Conservation (phyloP, 202 grass and related monocot species). For the Cymbopogon flexuosus region DNA sequence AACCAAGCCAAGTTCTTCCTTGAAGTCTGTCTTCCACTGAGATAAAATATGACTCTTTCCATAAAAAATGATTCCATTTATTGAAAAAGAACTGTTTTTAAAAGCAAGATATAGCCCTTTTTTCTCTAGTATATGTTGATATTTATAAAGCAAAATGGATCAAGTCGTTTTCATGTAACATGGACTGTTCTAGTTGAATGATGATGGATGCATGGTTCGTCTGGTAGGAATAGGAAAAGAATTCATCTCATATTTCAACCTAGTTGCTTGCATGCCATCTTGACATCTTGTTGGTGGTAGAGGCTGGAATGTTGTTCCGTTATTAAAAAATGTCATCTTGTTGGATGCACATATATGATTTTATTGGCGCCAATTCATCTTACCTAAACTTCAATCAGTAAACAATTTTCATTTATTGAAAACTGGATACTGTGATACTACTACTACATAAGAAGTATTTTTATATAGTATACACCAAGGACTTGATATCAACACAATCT, state of each 20-base stretch:
- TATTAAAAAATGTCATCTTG: neutral
- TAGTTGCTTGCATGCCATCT: neutral
- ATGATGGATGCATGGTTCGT: neutral
- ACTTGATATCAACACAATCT: neutral
- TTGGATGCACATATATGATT: slow-evolving; percentile 7
- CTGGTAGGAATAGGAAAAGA: neutral
- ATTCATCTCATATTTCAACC: slow-evolving; percentile 16
- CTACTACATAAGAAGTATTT: neutral
- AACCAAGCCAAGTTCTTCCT: too few species aligned
- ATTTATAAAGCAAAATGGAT: slow-evolving; percentile 22
- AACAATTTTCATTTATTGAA: neutral
- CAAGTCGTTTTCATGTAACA: slow-evolving; percentile 41
- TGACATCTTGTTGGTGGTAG: neutral
- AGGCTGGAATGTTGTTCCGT: too few species aligned
- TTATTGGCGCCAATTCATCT: neutral
- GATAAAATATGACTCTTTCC: too few species aligned
- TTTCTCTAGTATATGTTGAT: slow-evolving; percentile 19
- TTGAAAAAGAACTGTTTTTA: slow-evolving; percentile 3
- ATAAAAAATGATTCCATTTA: neutral
- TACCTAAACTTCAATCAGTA: slow-evolving; percentile 6
- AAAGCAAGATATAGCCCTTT: neutral
- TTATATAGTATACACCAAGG: neutral
- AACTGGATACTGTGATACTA: neutral
- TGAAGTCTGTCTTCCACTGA: too few species aligned
- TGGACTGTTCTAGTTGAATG: neutral